A percentile compares a stretch with the other conserved stretches of the same genome.
Evolutionary conservation across 2,329 filamentous ascomycete species (phyloP).

Genomic region (Pseudogymnoascus sp.): DNA sequence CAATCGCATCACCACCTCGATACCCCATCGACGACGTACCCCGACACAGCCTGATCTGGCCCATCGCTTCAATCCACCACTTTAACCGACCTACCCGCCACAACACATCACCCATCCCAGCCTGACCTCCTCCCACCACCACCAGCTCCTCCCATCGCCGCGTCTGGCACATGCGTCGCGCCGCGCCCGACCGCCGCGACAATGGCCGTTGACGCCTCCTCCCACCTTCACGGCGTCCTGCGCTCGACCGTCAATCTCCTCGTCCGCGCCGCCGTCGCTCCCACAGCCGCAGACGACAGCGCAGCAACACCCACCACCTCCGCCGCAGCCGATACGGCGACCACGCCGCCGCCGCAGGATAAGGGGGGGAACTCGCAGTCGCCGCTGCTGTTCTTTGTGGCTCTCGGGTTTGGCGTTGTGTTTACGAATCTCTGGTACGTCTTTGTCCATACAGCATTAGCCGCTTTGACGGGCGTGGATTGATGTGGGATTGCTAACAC

Average conservation of each 20-base stretch:
- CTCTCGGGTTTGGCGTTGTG: slow-evolving; percentile 92
- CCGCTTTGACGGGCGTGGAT: neutral
- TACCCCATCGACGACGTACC: neutral
- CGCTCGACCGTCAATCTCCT: neutral
- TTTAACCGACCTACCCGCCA: neutral
- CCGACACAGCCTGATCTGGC: neutral
- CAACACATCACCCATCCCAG: neutral
- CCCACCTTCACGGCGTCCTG: neutral
- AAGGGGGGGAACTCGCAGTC: slow-evolving; percentile 52
- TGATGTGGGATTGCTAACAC: slow-evolving; percentile 20
- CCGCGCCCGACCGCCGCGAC: neutral
- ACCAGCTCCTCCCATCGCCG: neutral
- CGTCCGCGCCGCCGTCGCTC: neutral
- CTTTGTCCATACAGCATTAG: slow-evolving; percentile 14
- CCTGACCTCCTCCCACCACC: neutral
- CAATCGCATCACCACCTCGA: neutral
- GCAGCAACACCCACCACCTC: slow-evolving; percentile 20
- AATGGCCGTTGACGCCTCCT: neutral
- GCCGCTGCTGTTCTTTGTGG: slow-evolving; percentile 84
- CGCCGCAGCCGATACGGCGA: slow-evolving; percentile 18
- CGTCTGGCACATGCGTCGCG: neutral
- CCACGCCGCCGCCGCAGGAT: no score
- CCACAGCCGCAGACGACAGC: slow-evolving; percentile 17
- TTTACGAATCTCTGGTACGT: slow-evolving; percentile 96
- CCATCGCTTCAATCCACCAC: neutral